Evolutionary conservation across 1,139 yeast species (phyloP), one percentile per base, ranked within the genome.

Genomic region (Chernovozyma sophiae-reginae): DNA sequence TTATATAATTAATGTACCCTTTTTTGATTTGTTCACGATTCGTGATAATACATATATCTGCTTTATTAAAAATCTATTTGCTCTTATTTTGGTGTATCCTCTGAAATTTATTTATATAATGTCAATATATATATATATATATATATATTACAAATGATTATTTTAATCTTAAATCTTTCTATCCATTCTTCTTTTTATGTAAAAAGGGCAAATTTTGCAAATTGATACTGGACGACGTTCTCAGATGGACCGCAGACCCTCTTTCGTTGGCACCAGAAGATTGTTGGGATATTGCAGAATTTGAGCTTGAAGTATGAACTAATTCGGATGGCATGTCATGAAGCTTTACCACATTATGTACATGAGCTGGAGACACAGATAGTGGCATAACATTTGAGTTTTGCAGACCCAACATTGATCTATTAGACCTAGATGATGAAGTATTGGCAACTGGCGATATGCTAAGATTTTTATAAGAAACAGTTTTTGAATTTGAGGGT

Each of bases 231-330:
- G 31, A 28, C 6, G 31, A 10, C 11, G 31, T 13, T 14, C n/a
- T 28, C 31, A 13, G 17, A 28, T 12, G 31, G n/a, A 28, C 22
- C n/a, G 7, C 20, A 3, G 64, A 62, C 34, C 41, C 52, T 40
- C 70, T 44, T 39, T 65, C 66, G 5, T 59, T 49, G 2, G 70
- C 69, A 42, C 65, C 58, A 30, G 56, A 50, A 2, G 68, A 62
- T 7, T 62, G 63, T 38, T 52, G 43, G 12, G 54, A 30, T 12
- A 31, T 28, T 18, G 29, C 32, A 18, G 17, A 15, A 16, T 11
- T 11, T 7, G 23, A 7, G 10, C 10, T 20, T 10, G 10, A 7
- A 20, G 8, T 7, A 10, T 20, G 23, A 6, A 20, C 6, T 6
- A 26, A 17, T 7, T 20, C 23, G 10, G 23, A 20, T 10, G 10